A percentile compares a stretch with the other conserved stretches of the same genome.
Conservation (phyloP, 176 grass and related monocot genomes). For the Areca catechu region DNA sequence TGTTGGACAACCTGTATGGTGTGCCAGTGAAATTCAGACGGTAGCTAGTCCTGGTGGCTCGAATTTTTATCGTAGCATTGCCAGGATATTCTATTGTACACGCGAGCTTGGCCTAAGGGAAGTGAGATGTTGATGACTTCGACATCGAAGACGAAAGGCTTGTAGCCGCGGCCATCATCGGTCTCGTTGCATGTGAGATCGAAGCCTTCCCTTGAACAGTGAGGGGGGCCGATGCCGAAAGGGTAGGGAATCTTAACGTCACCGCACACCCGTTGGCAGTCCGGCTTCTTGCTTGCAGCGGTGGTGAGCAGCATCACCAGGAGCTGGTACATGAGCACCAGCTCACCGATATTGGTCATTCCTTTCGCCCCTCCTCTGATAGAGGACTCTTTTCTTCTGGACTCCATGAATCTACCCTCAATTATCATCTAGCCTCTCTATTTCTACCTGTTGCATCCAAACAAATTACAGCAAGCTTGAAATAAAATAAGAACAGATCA, state of each 20-base stretch:
- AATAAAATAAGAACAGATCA: too few species aligned
- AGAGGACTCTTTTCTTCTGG: too few species aligned
- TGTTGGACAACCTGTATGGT: conserved; percentile 6
- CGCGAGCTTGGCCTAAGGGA: neutral
- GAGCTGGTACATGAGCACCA: too few species aligned
- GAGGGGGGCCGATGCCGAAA: conserved; percentile 21
- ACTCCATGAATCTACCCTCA: too few species aligned
- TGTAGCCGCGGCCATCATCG: neutral
- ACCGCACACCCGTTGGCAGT: conserved; percentile 22
- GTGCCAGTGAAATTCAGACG: neutral
- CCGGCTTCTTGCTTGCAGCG: too few species aligned
- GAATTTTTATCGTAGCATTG: conserved; percentile 2
- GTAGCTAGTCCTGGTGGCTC: fast-evolving
- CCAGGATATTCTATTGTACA: neutral
- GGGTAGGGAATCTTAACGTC: conserved; percentile 24
- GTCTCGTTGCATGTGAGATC: neutral
- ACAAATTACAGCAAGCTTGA: too few species aligned
- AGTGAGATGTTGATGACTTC: conserved; percentile 20
- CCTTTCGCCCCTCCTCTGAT: too few species aligned
- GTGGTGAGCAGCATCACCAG: too few species aligned
- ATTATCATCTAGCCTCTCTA: too few species aligned
- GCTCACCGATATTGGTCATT: too few species aligned
- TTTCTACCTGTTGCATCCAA: too few species aligned
- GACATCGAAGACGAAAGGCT: neutral
- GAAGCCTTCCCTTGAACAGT: conserved; percentile 17